Conservation (phyloP, 1,284 basidiomycete species). For the Cutaneotrichosporon sp. region DNA sequence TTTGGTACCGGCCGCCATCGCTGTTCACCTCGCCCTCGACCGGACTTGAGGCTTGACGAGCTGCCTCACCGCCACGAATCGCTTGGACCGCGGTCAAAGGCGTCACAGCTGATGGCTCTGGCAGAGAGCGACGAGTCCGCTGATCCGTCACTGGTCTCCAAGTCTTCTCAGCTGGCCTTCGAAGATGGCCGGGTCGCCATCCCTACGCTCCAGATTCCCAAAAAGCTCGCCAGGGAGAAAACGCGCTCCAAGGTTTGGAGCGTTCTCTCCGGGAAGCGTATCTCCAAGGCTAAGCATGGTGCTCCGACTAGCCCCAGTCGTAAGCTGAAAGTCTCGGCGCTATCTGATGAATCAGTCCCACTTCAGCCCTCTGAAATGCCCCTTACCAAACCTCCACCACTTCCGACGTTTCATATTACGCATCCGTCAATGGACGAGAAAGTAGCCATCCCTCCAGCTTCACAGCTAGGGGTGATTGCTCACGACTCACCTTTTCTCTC, state of each 20-base stretch:
- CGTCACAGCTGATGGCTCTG: not conserved
- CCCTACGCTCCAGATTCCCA: no score
- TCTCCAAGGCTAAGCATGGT: not conserved
- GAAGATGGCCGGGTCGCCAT: no score
- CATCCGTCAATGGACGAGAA: slow-evolving; percentile 20
- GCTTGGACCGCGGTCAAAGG: slow-evolving; percentile 16
- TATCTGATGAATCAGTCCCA: not conserved
- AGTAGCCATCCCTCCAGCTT: not conserved
- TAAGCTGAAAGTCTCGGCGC: no score
- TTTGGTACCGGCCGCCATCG: no score
- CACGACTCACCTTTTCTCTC: not conserved
- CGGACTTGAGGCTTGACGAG: not conserved
- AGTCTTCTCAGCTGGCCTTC: no score
- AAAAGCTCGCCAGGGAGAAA: slow-evolving; percentile 29
- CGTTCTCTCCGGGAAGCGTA: slow-evolving; percentile 22
- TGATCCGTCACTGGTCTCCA: not conserved
- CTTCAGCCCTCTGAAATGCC: not conserved
- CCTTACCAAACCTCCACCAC: no score
- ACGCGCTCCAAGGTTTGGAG: slow-evolving; percentile 40
- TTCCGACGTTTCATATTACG: slow-evolving; percentile 24
- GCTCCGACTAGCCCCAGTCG: not conserved
- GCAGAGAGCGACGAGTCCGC: not conserved
- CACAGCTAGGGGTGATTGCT: not conserved
- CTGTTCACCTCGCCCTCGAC: no score
- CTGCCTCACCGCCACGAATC: slow-evolving; percentile 7